These are phyloP conservation scores for Hymenotorrendiella dingleyae DNA, from an alignment of 2,329 filamentous ascomycete species.

Conservation along the genomic window DNA sequence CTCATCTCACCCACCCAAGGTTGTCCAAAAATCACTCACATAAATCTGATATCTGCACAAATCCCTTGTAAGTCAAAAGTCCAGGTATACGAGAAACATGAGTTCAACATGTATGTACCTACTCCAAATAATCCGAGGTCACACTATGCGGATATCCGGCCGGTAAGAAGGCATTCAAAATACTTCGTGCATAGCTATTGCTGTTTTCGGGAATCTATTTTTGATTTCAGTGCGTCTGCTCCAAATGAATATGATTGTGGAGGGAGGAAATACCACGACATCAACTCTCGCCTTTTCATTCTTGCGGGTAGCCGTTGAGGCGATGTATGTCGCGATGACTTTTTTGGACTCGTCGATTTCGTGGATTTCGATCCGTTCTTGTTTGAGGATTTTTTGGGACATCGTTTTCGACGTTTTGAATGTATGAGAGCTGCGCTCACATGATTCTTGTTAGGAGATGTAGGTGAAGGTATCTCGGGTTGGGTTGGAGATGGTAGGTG, in stretches of 20 bases:
- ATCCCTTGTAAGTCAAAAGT: constrained; percentile 4
- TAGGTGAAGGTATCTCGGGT: too few relatives aligned
- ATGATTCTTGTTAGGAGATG: too few relatives aligned
- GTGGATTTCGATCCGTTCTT: neutral
- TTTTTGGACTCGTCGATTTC: constrained; percentile 30
- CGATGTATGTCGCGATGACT: constrained; percentile 28
- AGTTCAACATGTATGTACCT: constrained; percentile 28
- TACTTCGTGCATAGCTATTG: constrained; percentile 22
- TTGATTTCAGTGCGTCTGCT: too few relatives aligned
- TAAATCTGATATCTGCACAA: constrained; percentile 58
- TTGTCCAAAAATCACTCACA: constrained; percentile 47
- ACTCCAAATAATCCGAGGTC: constrained; percentile 64
- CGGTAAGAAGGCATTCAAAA: constrained; percentile 59
- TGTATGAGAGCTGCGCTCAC: too few relatives aligned
- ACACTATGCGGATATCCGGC: constrained; percentile 65
- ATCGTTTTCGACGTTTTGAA: too few relatives aligned
- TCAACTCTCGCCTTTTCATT: constrained; percentile 17
- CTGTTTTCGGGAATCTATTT: constrained; percentile 20
- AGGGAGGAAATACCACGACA: constrained; percentile 19
- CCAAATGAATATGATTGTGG: too few relatives aligned
- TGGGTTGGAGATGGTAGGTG: too few relatives aligned
- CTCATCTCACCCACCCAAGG: constrained; percentile 32
- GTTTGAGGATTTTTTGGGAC: too few relatives aligned
- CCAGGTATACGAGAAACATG: neutral
- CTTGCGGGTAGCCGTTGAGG: neutral